Evolutionary conservation across 495 filamentous ascomycete species (phyloP).

Genomic region (Aspergillus avenaceus): DNA sequence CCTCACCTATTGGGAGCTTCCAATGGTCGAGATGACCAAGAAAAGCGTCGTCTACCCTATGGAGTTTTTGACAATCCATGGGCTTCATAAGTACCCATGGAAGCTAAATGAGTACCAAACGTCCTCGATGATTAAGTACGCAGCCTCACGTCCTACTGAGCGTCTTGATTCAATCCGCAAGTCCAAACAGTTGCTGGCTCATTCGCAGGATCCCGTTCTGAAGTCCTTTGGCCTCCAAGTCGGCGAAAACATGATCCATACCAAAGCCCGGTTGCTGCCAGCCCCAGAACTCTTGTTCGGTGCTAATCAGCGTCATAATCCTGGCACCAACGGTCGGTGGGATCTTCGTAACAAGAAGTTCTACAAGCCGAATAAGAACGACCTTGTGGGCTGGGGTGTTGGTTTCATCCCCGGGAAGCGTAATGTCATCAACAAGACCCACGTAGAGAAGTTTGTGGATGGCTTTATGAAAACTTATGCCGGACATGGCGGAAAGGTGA

Average conservation of each 20-base stretch:
- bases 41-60: constrained; percentile 68
- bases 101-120: constrained; percentile 71
- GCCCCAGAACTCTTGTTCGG: constrained; percentile 67
- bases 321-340: constrained; percentile 69
- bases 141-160: constrained; percentile 57
- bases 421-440: constrained; percentile 32
- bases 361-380: constrained; percentile 48
- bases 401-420: constrained; percentile 46
- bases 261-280: constrained; percentile 66
- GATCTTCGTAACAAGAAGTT: constrained; percentile 80
- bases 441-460: constrained; percentile 52
- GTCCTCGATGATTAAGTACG: constrained; percentile 81
- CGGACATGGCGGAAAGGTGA: constrained; percentile 67
- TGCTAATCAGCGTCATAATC: constrained; percentile 44
- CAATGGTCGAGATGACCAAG: constrained; percentile 67
- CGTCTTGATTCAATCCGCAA: constrained; percentile 59
- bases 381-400: constrained; percentile 70
- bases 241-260: constrained; percentile 53
- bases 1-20: constrained; percentile 53
- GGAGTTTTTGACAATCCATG: constrained; percentile 61
- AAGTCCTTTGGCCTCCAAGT: constrained; percentile 66
- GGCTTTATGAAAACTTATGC: constrained; percentile 59
- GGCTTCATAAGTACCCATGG: constrained; percentile 71
- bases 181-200: constrained; percentile 64
- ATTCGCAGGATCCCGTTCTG: constrained; percentile 64